Conservation (phyloP, 2,329 filamentous ascomycete species). For the Geosmithia putterillii region DNA sequence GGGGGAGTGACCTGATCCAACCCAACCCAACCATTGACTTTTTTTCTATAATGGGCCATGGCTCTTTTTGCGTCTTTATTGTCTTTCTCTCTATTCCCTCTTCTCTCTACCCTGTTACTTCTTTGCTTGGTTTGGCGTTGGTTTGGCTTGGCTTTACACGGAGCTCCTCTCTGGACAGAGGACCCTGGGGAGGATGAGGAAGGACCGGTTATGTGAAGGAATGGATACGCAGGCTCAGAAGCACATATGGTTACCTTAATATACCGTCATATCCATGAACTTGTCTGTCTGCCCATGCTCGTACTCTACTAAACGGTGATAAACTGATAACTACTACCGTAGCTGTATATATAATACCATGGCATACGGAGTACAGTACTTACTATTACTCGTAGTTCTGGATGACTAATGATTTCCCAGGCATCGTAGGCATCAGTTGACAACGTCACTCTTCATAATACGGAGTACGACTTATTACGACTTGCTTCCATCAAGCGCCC, state of each 20-base stretch:
- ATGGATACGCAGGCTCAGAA: too few species aligned
- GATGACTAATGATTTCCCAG: not conserved
- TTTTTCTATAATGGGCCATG: not conserved
- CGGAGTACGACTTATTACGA: too few species aligned
- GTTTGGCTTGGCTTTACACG: not conserved
- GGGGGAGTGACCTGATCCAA: constrained; percentile 36
- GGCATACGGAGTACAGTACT: too few species aligned
- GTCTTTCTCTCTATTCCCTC: not conserved
- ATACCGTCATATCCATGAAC: too few species aligned
- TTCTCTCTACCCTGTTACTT: not conserved
- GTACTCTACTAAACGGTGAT: too few species aligned
- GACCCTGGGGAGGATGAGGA: not conserved
- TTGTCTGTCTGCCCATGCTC: too few species aligned
- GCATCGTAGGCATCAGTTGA: constrained; percentile 1
- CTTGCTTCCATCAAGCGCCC: too few species aligned
- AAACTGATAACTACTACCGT: too few species aligned
- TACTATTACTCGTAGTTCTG: not conserved
- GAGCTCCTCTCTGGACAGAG: not conserved
- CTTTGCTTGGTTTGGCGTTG: not conserved
- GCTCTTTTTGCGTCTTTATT: not conserved
- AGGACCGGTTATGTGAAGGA: too few species aligned
- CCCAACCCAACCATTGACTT: not conserved
- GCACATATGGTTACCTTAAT: too few species aligned
- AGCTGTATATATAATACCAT: too few species aligned
- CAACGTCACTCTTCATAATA: not conserved